These are phyloP conservation scores for Rhizophora mangle DNA, from an alignment of 345 rosid genomes.

Conservation along the genomic window DNA sequence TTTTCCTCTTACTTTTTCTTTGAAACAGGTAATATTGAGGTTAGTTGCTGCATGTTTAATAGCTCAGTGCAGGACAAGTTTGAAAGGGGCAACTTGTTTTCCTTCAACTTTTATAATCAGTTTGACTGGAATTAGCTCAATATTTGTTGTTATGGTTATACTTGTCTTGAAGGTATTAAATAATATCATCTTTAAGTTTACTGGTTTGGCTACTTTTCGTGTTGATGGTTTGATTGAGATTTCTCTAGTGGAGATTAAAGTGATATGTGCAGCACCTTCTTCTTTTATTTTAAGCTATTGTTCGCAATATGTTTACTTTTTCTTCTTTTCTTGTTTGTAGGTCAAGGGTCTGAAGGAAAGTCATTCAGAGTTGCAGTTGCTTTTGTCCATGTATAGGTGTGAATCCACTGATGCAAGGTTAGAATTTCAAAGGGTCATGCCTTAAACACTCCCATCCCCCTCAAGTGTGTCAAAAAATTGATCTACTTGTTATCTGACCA, in stretches of 20 bases:
- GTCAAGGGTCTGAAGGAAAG: constrained; percentile 61
- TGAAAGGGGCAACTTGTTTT: too few relatives aligned
- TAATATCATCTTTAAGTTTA: neutral
- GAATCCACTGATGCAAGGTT: constrained; percentile 78
- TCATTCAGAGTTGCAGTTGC: constrained; percentile 69
- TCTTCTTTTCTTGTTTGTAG: constrained; percentile 37
- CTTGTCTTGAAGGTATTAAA: neutral
- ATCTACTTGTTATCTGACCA: too few relatives aligned
- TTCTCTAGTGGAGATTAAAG: neutral
- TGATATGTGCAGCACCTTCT: neutral
- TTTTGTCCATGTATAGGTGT: constrained; percentile 77
- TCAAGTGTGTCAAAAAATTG: too few relatives aligned
- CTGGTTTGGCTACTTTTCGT: neutral
- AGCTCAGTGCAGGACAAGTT: too few relatives aligned
- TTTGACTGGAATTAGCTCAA: too few relatives aligned
- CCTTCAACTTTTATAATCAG: too few relatives aligned
- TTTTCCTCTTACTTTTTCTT: too few relatives aligned
- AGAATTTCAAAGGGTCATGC: neutral
- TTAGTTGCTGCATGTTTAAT: too few relatives aligned
- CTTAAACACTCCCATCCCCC: neutral
- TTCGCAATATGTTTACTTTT: neutral
- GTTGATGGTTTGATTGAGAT: neutral
- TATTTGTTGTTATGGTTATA: neutral
- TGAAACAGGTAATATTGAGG: too few relatives aligned
- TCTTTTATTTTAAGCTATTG: neutral